Conservation (phyloP, 495 filamentous ascomycete genomes). For the Podospora pseudopauciseta region DNA sequence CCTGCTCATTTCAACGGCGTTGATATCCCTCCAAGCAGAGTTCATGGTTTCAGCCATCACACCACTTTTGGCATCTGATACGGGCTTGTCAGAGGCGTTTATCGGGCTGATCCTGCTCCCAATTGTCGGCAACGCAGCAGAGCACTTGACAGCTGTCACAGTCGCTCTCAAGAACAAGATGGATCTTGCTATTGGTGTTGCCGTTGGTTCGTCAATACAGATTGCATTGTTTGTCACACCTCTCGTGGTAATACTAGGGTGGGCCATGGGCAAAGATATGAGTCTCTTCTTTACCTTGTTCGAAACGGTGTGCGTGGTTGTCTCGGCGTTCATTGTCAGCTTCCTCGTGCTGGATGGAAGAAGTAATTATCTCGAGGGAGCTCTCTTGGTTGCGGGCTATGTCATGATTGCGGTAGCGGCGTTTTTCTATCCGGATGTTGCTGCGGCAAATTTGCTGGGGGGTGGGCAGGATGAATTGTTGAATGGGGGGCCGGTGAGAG, state of each 20-base stretch:
- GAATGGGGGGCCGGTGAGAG: neutral
- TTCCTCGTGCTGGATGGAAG: constrained; percentile 84
- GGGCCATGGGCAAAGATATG: constrained; percentile 80
- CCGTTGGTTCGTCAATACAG: constrained; percentile 84
- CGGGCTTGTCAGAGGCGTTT: constrained; percentile 69
- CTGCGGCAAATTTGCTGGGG: constrained; percentile 45
- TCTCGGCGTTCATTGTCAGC: constrained; percentile 84
- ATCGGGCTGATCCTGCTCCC: constrained; percentile 86
- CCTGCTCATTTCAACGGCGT: constrained; percentile 68
- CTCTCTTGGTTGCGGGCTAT: constrained; percentile 76
- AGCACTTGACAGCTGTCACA: constrained; percentile 86
- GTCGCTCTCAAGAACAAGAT: constrained; percentile 94
- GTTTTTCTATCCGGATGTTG: constrained; percentile 58
- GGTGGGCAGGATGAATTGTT: constrained; percentile 13
- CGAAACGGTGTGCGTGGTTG: constrained; percentile 83
- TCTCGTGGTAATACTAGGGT: constrained; percentile 82
- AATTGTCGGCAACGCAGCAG: constrained; percentile 88
- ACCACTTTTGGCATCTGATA: constrained; percentile 55
- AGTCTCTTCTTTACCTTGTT: constrained; percentile 87
- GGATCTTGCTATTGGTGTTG: constrained; percentile 89
- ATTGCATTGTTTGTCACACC: constrained; percentile 88
- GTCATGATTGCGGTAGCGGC: constrained; percentile 69
- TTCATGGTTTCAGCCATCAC: constrained; percentile 82
- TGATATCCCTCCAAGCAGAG: constrained; percentile 84
- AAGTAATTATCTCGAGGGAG: constrained; percentile 86